These are phyloP conservation scores for Lactarius trivialis DNA, from an alignment of 768 basidiomycete genomes.

Conservation along the genomic window DNA sequence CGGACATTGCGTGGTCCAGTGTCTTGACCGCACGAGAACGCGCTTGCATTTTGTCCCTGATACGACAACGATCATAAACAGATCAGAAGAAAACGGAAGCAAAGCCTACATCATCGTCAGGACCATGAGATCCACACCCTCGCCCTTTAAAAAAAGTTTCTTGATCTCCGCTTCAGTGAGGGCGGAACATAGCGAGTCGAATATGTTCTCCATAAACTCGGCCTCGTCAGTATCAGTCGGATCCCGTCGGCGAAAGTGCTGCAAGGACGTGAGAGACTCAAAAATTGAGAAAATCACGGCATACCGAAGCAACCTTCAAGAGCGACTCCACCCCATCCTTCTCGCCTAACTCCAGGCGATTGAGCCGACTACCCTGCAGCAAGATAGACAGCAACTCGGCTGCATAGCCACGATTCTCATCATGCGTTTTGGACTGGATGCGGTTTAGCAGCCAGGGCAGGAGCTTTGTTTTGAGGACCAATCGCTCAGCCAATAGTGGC, in stretches of 20 bases:
- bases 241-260: slow-evolving; percentile 87
- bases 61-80: slow-evolving; percentile 10
- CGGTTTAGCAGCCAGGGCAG: slow-evolving; percentile 76
- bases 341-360: slow-evolving; percentile 62
- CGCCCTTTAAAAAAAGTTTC: slow-evolving; percentile 73
- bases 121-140: slow-evolving; percentile 97
- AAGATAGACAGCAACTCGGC: slow-evolving; percentile 92
- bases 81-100: not conserved
- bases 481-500: slow-evolving; percentile 60
- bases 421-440: slow-evolving; percentile 63
- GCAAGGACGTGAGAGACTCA: slow-evolving; percentile 16
- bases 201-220: slow-evolving; percentile 98
- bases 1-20: slow-evolving; percentile 86
- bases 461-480: slow-evolving; percentile 70
- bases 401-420: slow-evolving; percentile 90
- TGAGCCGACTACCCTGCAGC: slow-evolving; percentile 65
- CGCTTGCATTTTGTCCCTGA: slow-evolving; percentile 76
- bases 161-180: slow-evolving; percentile 77
- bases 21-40: slow-evolving; percentile 84
- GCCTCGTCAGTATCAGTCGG: slow-evolving; percentile 83
- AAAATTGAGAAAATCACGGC: slow-evolving; percentile 27
- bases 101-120: slow-evolving; percentile 85
- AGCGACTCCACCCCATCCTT: slow-evolving; percentile 72
- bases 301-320: slow-evolving; percentile 74
- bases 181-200: slow-evolving; percentile 83